These are phyloP conservation scores for Skeletonema menzelii DNA, from an alignment of 108 stramenopile genomes.

Conservation along the genomic window DNA sequence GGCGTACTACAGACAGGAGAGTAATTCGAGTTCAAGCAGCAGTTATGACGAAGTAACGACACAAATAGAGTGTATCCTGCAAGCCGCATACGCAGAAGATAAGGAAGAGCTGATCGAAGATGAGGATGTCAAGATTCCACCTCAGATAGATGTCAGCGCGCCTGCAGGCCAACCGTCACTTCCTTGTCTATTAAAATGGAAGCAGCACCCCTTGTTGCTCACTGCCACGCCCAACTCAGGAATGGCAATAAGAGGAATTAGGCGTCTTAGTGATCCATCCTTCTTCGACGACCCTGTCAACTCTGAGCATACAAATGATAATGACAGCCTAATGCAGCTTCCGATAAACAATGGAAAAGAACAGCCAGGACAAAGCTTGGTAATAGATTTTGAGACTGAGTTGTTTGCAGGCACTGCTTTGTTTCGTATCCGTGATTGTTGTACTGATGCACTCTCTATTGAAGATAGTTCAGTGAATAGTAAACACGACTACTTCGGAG, in stretches of 20 bases:
- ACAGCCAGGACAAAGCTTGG: conserved; percentile 10
- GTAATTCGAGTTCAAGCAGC: background rate
- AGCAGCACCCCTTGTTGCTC: conserved; percentile 26
- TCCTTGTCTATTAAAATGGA: conserved; percentile 25
- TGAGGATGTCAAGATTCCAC: background rate
- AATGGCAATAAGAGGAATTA: conserved; percentile 25
- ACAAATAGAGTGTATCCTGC: conserved; percentile 12
- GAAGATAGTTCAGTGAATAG: background rate
- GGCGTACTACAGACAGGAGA: background rate
- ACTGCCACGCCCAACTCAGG: conserved; percentile 36
- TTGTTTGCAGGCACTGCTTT: conserved; percentile 32
- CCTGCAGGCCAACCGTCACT: background rate
- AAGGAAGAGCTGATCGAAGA: background rate
- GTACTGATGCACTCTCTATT: background rate
- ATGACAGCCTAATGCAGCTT: conserved; percentile 11
- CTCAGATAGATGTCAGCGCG: background rate
- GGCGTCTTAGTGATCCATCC: conserved; percentile 18
- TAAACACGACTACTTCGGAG: conserved; percentile 31
- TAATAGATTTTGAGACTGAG: conserved; percentile 41
- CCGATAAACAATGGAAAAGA: conserved; percentile 44
- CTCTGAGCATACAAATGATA: background rate
- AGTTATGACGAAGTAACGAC: background rate
- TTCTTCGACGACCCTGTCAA: conserved; percentile 6
- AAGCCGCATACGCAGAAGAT: background rate
- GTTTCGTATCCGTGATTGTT: conserved; percentile 35